Percentiles rank a stretch among this genome's conserved stretches.
phyloP scores from a whole-genome alignment of 2,329 filamentous ascomycete genomes.

The Penicillium psychrosexuale region DNA sequence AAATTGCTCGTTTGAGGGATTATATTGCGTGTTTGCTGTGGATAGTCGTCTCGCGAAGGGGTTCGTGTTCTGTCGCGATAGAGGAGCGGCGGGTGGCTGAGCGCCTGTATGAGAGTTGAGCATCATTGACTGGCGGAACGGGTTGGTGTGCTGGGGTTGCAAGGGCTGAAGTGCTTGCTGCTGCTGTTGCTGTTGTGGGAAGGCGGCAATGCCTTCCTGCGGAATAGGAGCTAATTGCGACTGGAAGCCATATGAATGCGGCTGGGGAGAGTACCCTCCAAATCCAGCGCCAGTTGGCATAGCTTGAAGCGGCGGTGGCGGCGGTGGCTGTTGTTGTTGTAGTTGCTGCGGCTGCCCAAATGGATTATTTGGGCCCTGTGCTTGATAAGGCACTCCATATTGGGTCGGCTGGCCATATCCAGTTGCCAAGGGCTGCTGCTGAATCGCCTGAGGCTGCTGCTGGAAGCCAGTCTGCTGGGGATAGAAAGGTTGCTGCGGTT shows the following conservation, averaged over 20 bases:
- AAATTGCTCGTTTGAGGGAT: conserved; percentile 18
- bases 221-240: conserved; percentile 46
- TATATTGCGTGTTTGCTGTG: conserved; percentile 32
- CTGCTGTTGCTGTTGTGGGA: conserved; percentile 40
- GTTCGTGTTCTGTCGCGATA: conserved; percentile 70
- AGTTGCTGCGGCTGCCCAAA: conserved; percentile 32
- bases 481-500: conserved; percentile 35
- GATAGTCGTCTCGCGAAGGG: conserved; percentile 70
- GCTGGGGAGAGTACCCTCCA: conserved; percentile 71
- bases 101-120: conserved; percentile 49
- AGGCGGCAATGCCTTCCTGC: conserved; percentile 49
- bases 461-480: conserved; percentile 40
- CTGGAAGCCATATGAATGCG: conserved; percentile 55
- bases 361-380: conserved; percentile 33
- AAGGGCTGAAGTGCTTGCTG: conserved; percentile 34
- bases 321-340: conserved; percentile 20
- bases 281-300: conserved; percentile 75
- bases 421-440: conserved; percentile 30
- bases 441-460: conserved; percentile 32
- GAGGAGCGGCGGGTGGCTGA: conserved; percentile 45
- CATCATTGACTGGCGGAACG: conserved; percentile 90
- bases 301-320: conserved; percentile 53
- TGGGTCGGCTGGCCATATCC: conserved; percentile 20
- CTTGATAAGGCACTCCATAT: conserved; percentile 26
- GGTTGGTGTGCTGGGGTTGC: conserved; percentile 66